Evolutionary conservation across 2,329 filamentous ascomycete genomes (phyloP), one percentile per base, ranked within the genome.

Genomic region (Podosphaera aphanis): DNA sequence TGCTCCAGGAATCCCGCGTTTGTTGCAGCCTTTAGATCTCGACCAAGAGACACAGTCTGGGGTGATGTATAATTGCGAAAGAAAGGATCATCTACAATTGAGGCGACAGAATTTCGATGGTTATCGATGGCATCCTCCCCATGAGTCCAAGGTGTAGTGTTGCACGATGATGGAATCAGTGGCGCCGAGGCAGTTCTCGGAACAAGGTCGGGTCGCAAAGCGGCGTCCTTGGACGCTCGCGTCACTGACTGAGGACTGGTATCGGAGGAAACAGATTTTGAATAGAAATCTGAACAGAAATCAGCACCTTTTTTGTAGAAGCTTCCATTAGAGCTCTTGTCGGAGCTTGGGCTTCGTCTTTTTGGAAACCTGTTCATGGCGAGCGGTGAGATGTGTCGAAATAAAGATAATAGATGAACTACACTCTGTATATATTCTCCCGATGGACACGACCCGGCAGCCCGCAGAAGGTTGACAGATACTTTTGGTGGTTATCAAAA

Each of bases 21-120:
- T 39, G 51, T 50, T 29, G 52, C 53, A 46, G 57, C 54, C 47
- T 52, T 57, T 44, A 59, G 48, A 49, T 60, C 56, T 45, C 57
- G 55, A 31, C 56, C 53, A 38, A 60, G 48, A 45, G 56, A 59
- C 45, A 57, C 55, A 38, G 57, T 56, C 20, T 56, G 53, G 48
- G 60, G 57, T 33, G 59, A 56, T 56, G 66, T 60, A 51, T 66
- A 66, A 50, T 63, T 64, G 53, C 65, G 64, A 59, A 70, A 69
- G 57, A 72, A 71, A 25, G 67, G 67, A 51, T 72, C 69, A 63
- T 73, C 67, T 55, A 69, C 60, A 49, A 73, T 68, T 48, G 68
- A 71, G 44, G 63, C 58, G 50, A 71, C 60, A 16, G 69, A 74
- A 52, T 68, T 66, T 49, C 67, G 63, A 53, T 51, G 46, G 31